These are phyloP conservation scores for Pyrus betulifolia DNA, from an alignment of 306 rosid genomes.

Conservation along the genomic window DNA sequence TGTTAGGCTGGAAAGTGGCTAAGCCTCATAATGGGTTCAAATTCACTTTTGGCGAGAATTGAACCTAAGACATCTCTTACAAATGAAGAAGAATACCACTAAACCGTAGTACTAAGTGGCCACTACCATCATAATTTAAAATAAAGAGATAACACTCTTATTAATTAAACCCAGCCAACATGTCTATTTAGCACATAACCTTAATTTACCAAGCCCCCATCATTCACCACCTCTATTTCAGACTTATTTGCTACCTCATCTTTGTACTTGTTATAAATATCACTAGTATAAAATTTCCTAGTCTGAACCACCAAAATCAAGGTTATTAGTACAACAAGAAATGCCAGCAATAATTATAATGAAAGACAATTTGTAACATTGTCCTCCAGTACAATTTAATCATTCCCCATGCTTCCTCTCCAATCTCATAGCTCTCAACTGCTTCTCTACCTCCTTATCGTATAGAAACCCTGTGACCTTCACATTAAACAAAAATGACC, in stretches of 20 bases:
- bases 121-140: no score
- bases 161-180: not conserved
- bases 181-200: not conserved
- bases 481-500: constrained; percentile 26
- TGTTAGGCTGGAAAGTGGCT: no score
- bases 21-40: no score
- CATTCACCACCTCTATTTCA: not conserved
- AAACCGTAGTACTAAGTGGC: no score
- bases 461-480: constrained; percentile 19
- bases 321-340: constrained; percentile 7
- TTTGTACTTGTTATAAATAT: constrained; percentile 12
- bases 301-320: constrained; percentile 15
- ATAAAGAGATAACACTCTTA: no score
- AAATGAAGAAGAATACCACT: no score
- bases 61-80: no score
- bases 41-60: no score
- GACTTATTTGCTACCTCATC: not conserved
- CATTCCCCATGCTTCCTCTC: constrained; percentile 2
- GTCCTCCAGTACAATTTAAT: constrained; percentile 15
- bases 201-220: not conserved
- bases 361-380: constrained; percentile 18
- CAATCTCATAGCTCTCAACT: constrained; percentile 5
- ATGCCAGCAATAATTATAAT: not conserved
- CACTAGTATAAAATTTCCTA: constrained; percentile 8
- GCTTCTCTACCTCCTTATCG: constrained; percentile 23